These are phyloP conservation scores for Pseudogymnoascus verrucosus DNA, from an alignment of 2,329 filamentous ascomycete species.

Conservation along the genomic window DNA sequence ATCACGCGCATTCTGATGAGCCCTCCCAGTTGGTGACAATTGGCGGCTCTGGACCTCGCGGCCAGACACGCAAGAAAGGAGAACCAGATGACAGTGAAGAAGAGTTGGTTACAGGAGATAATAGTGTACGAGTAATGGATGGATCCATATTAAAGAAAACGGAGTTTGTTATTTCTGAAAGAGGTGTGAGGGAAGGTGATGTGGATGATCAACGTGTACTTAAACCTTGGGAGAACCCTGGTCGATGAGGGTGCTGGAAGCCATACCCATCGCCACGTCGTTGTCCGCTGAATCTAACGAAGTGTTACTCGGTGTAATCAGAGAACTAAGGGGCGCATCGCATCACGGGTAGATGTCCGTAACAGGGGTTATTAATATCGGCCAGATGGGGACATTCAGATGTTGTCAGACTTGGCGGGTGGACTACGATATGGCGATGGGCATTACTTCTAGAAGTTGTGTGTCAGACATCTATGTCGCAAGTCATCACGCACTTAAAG, in stretches of 20 bases:
- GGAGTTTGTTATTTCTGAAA: slow-evolving; percentile 3
- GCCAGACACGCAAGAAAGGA: neutral
- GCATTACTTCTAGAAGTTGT: neutral
- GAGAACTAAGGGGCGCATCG: neutral
- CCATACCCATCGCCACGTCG: no score
- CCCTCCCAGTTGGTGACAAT: neutral
- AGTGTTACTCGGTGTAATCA: neutral
- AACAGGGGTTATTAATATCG: neutral
- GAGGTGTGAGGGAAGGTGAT: neutral
- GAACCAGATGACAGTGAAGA: slow-evolving; percentile 11
- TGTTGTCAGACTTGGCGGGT: no score
- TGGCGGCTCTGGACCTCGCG: neutral
- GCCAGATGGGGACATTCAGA: neutral
- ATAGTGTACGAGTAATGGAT: neutral
- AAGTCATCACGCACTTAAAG: no score
- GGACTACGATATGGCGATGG: neutral
- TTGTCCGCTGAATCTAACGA: neutral
- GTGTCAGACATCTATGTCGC: neutral
- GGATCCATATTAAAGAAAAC: slow-evolving; percentile 11
- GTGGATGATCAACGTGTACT: neutral
- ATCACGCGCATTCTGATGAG: neutral
- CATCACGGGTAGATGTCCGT: no score
- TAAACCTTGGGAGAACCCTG: neutral
- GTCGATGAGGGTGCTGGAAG: neutral
- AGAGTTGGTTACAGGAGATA: slow-evolving; percentile 9